Conservation (phyloP, 345 rosid genomes). For the Populus pruinosa region DNA sequence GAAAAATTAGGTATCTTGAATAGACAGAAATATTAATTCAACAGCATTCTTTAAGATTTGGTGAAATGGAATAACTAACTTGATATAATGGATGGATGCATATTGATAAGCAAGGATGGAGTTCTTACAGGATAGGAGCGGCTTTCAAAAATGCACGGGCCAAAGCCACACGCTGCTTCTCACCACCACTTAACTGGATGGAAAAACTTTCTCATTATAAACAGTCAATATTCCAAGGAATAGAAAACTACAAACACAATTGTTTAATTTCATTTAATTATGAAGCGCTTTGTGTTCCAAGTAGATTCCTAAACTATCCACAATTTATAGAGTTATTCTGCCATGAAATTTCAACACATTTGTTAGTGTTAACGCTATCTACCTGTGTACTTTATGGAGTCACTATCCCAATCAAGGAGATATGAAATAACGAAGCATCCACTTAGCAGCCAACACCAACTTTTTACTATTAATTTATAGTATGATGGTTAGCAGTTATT, state of each 20-base stretch:
- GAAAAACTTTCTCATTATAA: constrained; percentile 9
- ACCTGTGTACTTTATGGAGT: no score
- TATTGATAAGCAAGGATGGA: not conserved
- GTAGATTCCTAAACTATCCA: not conserved
- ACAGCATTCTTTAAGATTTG: not conserved
- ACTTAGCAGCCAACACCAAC: no score
- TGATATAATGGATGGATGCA: not conserved
- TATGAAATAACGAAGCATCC: no score
- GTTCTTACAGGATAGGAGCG: constrained; percentile 77
- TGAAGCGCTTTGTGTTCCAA: not conserved
- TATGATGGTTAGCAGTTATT: no score
- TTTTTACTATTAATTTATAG: no score
- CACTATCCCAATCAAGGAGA: no score
- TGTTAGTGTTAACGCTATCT: not conserved
- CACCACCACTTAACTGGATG: constrained; percentile 96
- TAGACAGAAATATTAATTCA: not conserved
- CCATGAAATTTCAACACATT: not conserved
- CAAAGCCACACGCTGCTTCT: constrained; percentile 96
- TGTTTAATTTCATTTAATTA: not conserved
- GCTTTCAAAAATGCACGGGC: constrained; percentile 93
- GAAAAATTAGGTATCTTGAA: not conserved
- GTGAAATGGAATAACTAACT: not conserved
- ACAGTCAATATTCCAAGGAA: constrained; percentile 5
- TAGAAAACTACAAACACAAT: not conserved
- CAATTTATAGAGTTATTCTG: not conserved